A percentile compares a stretch with the other conserved stretches of the same genome.
These are phyloP conservation scores for Chondrus crispus DNA, from an alignment of 23 red algal genomes.

Conservation along the genomic window DNA sequence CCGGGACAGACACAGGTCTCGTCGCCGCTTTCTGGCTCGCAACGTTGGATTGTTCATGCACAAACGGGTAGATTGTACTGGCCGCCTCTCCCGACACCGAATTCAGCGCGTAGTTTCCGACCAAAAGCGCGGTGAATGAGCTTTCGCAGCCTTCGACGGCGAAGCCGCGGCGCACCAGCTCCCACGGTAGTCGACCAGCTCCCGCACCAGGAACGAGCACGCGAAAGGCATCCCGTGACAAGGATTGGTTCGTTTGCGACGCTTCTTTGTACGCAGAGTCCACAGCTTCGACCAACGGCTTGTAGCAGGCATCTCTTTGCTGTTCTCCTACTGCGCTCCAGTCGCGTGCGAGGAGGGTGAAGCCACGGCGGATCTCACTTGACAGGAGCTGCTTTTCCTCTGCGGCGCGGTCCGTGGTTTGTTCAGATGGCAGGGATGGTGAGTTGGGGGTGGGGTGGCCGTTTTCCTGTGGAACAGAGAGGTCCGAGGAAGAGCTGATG, in stretches of 20 bases:
- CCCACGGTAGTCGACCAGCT: conserved; percentile 75
- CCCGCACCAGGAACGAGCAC: conserved; percentile 81
- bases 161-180: conserved; percentile 73
- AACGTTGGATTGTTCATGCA: conserved; percentile 73
- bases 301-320: conserved; percentile 40
- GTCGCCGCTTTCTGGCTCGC: neutral
- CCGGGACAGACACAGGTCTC: conserved; percentile 50
- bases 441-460: neutral
- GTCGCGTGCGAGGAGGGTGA: conserved; percentile 56
- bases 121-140: conserved; percentile 53
- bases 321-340: conserved; percentile 48
- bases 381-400: conserved; percentile 20
- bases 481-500: neutral
- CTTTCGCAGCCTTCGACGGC: conserved; percentile 72
- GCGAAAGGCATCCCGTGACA: conserved; percentile 50
- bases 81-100: neutral
- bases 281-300: conserved; percentile 59
- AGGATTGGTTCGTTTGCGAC: neutral
- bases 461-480: neutral
- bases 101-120: conserved; percentile 70
- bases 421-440: neutral
- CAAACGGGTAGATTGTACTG: conserved; percentile 62
- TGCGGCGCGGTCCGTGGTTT: neutral
- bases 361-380: conserved; percentile 37
- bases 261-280: conserved; percentile 63